Evolutionary conservation across 2,329 filamentous ascomycete species (phyloP).

Genomic region (Penicillium sp.): DNA sequence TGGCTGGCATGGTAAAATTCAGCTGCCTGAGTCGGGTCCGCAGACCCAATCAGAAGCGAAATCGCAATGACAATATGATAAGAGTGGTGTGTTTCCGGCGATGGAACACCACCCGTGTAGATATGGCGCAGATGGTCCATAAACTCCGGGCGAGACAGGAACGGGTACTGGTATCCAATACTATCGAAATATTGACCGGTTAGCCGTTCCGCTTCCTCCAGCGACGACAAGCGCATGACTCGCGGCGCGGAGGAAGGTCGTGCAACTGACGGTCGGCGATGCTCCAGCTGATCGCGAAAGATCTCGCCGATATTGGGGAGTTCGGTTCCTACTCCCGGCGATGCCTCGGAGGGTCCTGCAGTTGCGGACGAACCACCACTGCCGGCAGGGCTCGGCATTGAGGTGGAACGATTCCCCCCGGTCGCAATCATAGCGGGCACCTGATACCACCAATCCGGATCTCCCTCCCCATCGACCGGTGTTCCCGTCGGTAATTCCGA

Average conservation of each 20-base stretch:
- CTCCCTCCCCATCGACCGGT: constrained; percentile 32
- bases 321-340: constrained; percentile 28
- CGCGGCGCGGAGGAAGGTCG: constrained; percentile 33
- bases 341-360: constrained; percentile 20
- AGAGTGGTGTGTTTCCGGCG: constrained; percentile 33
- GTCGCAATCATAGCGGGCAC: constrained; percentile 37
- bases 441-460: constrained; percentile 40
- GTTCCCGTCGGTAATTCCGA: constrained; percentile 33
- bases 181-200: constrained; percentile 38
- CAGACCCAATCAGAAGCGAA: constrained; percentile 34
- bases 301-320: constrained; percentile 41
- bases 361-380: constrained; percentile 20
- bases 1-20: constrained; percentile 38
- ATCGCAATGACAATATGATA: constrained; percentile 41
- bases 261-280: constrained; percentile 35
- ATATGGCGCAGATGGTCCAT: constrained; percentile 33
- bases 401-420: constrained; percentile 20
- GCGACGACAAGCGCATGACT: constrained; percentile 33
- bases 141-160: constrained; percentile 36
- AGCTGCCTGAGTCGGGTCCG: constrained; percentile 29
- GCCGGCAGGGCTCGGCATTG: constrained; percentile 20
- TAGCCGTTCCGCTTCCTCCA: constrained; percentile 36
- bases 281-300: constrained; percentile 40
- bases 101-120: constrained; percentile 33
- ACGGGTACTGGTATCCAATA: constrained; percentile 41